Percentiles rank a stretch among this genome's conserved stretches.
Conservation (phyloP, 2,329 filamentous ascomycete genomes). For the Fusarium tuaranense region DNA sequence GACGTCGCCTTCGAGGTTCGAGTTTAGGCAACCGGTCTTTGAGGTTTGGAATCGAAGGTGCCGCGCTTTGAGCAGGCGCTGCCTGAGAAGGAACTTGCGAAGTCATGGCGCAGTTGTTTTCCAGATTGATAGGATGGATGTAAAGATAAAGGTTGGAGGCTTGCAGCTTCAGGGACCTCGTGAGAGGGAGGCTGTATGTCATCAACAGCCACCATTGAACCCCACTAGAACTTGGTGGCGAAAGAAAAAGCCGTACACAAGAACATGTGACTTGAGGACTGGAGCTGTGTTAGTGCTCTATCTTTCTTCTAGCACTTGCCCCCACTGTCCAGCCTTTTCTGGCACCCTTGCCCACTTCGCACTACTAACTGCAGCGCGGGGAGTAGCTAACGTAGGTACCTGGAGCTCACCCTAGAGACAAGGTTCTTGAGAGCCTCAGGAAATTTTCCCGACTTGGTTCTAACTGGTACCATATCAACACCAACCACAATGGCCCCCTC, state of each 20-base stretch:
- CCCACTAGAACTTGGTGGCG: not conserved
- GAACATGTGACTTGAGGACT: not conserved
- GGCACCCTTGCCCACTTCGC: not conserved
- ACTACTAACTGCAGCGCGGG: constrained; percentile 12
- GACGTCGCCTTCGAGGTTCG: constrained; percentile 70
- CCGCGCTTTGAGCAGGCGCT: constrained; percentile 15
- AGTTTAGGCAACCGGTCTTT: constrained; percentile 74
- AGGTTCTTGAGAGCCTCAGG: constrained; percentile 2
- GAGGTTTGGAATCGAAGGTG: constrained; percentile 47
- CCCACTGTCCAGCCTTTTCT: not conserved
- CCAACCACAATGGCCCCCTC: constrained; percentile 57
- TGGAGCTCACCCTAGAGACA: not conserved
- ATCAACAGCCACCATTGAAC: constrained; percentile 16
- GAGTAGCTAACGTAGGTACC: not conserved
- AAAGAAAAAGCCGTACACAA: not conserved
- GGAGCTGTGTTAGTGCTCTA: not conserved
- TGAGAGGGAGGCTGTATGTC: constrained; percentile 18
- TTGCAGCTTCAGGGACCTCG: not conserved
- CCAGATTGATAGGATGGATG: constrained; percentile 11
- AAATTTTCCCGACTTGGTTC: constrained; percentile 32
- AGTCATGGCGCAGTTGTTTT: constrained; percentile 38
- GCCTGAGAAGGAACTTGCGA: constrained; percentile 33
- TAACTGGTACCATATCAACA: constrained; percentile 15
- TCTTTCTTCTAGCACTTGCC: not conserved
- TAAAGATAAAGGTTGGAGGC: constrained; percentile 8